Conservation (phyloP, 805 yeast species). For the Starmerella scarabaei region DNA sequence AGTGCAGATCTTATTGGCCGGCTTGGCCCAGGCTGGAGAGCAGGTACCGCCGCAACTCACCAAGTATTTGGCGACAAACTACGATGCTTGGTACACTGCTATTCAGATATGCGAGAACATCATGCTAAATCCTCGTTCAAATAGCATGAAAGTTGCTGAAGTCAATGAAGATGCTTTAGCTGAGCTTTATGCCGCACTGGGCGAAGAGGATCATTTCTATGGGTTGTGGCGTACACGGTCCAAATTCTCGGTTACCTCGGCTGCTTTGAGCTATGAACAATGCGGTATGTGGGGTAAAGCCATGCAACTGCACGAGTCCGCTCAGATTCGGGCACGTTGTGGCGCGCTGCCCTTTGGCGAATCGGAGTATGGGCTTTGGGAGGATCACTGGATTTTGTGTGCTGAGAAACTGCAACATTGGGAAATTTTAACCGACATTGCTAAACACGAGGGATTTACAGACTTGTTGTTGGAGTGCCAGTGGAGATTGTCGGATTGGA, state of each 20-base stretch:
- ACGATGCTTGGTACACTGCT: slow-evolving; percentile 84
- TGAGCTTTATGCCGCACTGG: slow-evolving; percentile 75
- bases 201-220: slow-evolving; percentile 93
- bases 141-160: slow-evolving; percentile 64
- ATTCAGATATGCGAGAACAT: slow-evolving; percentile 71
- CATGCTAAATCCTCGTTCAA: slow-evolving; percentile 43
- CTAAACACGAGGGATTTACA: slow-evolving; percentile 95
- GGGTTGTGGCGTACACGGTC: slow-evolving; percentile 97
- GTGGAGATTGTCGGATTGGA: slow-evolving; percentile 99
- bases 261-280: slow-evolving; percentile 89
- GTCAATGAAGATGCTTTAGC: slow-evolving; percentile 81
- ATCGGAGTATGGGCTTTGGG: slow-evolving; percentile 92
- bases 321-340: slow-evolving; percentile 90
- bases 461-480: slow-evolving; percentile 95
- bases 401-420: slow-evolving; percentile 96
- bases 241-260: slow-evolving; percentile 81
- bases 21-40: slow-evolving; percentile 46
- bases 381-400: slow-evolving; percentile 95
- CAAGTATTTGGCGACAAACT: slow-evolving; percentile 75
- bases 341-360: slow-evolving; percentile 93
- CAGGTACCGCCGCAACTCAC: slow-evolving; percentile 90
- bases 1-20: slow-evolving; percentile 69
- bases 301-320: slow-evolving; percentile 83
- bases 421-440: slow-evolving; percentile 92
- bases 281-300: slow-evolving; percentile 92